Evolutionary conservation across 768 basidiomycete species (phyloP).

Genomic region (Neoboletus magnificus): DNA sequence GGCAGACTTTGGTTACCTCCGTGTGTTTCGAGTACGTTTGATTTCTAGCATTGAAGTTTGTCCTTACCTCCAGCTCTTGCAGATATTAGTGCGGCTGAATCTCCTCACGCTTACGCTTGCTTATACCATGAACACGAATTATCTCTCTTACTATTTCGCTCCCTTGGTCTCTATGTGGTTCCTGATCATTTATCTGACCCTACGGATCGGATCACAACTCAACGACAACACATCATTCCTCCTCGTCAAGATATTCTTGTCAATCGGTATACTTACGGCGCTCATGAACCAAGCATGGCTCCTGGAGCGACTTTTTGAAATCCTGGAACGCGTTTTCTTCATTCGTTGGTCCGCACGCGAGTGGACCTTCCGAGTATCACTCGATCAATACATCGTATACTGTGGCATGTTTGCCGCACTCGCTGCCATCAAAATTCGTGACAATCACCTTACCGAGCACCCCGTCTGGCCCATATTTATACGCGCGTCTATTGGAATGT

Average conservation of each 20-base stretch:
- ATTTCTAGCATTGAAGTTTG: background rate
- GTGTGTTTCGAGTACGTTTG: constrained; percentile 61
- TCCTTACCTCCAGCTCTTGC: constrained; percentile 5
- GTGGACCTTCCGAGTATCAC: constrained; percentile 84
- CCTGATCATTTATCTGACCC: constrained; percentile 78
- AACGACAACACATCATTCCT: constrained; percentile 72
- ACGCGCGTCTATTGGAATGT: constrained; percentile 47
- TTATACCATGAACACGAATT: constrained; percentile 91
- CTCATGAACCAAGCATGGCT: constrained; percentile 65
- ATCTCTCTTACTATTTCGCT: constrained; percentile 87
- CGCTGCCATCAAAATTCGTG: constrained; percentile 70
- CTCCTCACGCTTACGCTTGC: constrained; percentile 76
- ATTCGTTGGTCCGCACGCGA: constrained; percentile 84
- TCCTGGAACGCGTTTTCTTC: constrained; percentile 61
- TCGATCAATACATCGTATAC: constrained; percentile 90
- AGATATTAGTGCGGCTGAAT: constrained; percentile 82
- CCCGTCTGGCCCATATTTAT: constrained; percentile 57
- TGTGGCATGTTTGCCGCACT: constrained; percentile 79
- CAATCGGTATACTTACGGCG: constrained; percentile 58
- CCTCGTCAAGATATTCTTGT: constrained; percentile 64
- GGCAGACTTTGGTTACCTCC: constrained; percentile 77
- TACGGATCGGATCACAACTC: constrained; percentile 64
- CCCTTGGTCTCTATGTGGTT: constrained; percentile 92
- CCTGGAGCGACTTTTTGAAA: constrained; percentile 58
- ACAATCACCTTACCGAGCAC: constrained; percentile 66